Percentiles rank a stretch among this genome's conserved stretches.
Evolutionary conservation across 31 red algal genomes (phyloP).

Genomic region (Bonnemaisonia californica): DNA sequence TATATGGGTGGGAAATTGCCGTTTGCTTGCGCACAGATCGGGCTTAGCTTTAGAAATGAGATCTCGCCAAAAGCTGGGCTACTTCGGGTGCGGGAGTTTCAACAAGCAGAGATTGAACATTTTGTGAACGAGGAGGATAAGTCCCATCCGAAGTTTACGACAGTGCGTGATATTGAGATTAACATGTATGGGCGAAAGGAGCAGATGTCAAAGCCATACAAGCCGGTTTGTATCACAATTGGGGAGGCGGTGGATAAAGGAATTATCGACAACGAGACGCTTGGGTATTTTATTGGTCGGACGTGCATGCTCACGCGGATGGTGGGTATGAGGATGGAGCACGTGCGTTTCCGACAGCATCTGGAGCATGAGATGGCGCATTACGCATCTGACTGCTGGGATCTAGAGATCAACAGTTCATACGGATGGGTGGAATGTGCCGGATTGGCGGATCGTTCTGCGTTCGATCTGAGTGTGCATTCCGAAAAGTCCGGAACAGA

Average conservation of each 20-base stretch:
- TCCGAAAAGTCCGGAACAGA: constrained; percentile 67
- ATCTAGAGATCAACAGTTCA: constrained; percentile 84
- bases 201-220: constrained; percentile 59
- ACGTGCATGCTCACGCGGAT: constrained; percentile 70
- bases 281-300: constrained; percentile 94
- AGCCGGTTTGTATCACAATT: constrained; percentile 56
- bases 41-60: constrained; percentile 96
- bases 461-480: constrained; percentile 86
- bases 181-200: constrained; percentile 78
- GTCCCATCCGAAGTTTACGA: constrained; percentile 78
- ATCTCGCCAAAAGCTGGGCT: constrained; percentile 86
- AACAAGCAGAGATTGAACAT: constrained; percentile 97
- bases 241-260: constrained; percentile 75
- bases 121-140: constrained; percentile 95
- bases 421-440: constrained; percentile 93
- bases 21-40: constrained; percentile 96
- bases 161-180: constrained; percentile 51
- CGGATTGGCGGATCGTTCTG: constrained; percentile 89
- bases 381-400: constrained; percentile 93
- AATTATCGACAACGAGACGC: constrained; percentile 88
- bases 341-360: constrained; percentile 90
- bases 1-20: constrained; percentile 81
- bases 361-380: constrained; percentile 96
- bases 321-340: constrained; percentile 76
- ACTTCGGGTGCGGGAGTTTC: constrained; percentile 92